Evolutionary conservation across 2,329 filamentous ascomycete genomes (phyloP).

Genomic region (Xylaria sp.): DNA sequence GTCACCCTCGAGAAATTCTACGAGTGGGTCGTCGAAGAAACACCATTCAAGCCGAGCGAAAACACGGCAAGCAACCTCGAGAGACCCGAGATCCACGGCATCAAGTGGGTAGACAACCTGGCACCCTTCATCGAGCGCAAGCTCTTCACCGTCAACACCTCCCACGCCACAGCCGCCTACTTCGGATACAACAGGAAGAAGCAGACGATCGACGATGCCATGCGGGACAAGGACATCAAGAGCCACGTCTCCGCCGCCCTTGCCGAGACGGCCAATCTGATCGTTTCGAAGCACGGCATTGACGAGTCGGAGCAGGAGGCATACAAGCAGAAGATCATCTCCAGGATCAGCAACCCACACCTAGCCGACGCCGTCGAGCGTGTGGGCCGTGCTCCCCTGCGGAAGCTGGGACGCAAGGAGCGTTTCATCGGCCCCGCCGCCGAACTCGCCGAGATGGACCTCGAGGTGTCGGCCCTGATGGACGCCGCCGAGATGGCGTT

Average conservation of each 20-base stretch:
- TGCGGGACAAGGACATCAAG: conserved; percentile 79
- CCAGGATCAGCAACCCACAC: conserved; percentile 89
- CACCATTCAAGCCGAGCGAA: conserved; percentile 71
- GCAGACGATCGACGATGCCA: conserved; percentile 85
- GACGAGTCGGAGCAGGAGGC: conserved; percentile 72
- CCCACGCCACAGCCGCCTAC: conserved; percentile 94
- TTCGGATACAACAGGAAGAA: conserved; percentile 87
- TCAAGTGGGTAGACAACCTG: conserved; percentile 92
- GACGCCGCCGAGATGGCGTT: conserved; percentile 89
- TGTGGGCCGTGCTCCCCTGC: conserved; percentile 89
- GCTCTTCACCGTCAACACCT: conserved; percentile 98
- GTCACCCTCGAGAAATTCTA: conserved; percentile 98
- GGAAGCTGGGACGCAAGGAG: conserved; percentile 93
- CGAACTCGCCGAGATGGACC: conserved; percentile 80
- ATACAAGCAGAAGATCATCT: conserved; percentile 91
- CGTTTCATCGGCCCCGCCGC: conserved; percentile 92
- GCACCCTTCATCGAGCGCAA: conserved; percentile 98
- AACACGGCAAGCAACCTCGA: conserved; percentile 37
- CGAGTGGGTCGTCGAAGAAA: conserved; percentile 95
- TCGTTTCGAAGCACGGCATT: conserved; percentile 86
- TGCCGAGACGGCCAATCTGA: conserved; percentile 82
- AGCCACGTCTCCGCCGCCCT: conserved; percentile 78
- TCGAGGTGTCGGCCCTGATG: conserved; percentile 73
- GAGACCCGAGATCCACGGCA: conserved; percentile 77
- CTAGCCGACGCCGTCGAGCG: conserved; percentile 92